These are phyloP conservation scores for Scheffersomyces insectosa DNA, from an alignment of 1,139 yeast species.

Conservation along the genomic window DNA sequence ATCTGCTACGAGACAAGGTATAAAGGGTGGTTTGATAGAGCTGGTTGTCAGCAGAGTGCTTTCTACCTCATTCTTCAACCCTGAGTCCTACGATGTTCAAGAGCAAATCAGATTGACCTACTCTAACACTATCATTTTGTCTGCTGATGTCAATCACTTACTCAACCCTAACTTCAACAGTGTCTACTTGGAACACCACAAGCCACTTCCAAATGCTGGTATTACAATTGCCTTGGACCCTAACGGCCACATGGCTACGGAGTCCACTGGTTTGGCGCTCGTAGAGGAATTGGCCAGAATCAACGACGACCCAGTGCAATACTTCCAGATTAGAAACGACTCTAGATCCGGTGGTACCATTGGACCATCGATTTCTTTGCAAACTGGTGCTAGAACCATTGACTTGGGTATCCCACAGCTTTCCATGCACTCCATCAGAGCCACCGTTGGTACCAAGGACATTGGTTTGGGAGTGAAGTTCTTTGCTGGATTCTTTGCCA, in stretches of 20 bases:
- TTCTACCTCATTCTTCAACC: slow-evolving; percentile 20
- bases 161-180: slow-evolving; percentile 61
- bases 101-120: slow-evolving; percentile 32
- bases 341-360: slow-evolving; percentile 78
- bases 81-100: slow-evolving; percentile 22
- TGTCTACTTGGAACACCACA: slow-evolving; percentile 70
- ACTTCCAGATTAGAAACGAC: slow-evolving; percentile 71
- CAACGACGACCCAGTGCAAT: slow-evolving; percentile 65
- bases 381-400: slow-evolving; percentile 73
- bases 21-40: slow-evolving; percentile 54
- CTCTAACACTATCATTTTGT: slow-evolving; percentile 58
- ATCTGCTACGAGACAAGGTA: slow-evolving; percentile 59
- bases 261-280: slow-evolving; percentile 65
- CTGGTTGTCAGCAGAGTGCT: slow-evolving; percentile 42
- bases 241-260: slow-evolving; percentile 81
- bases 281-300: slow-evolving; percentile 62
- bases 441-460: slow-evolving; percentile 71
- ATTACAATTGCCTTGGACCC: slow-evolving; percentile 71
- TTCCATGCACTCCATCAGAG: slow-evolving; percentile 82
- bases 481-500: slow-evolving; percentile 59
- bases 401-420: slow-evolving; percentile 79
- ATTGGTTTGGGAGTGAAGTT: slow-evolving; percentile 66
- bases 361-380: slow-evolving; percentile 67
- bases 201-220: slow-evolving; percentile 78
- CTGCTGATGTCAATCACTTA: slow-evolving; percentile 69